Conservation (phyloP, 2,329 filamentous ascomycete genomes). For the Tolypocladium ophioglossoides region DNA sequence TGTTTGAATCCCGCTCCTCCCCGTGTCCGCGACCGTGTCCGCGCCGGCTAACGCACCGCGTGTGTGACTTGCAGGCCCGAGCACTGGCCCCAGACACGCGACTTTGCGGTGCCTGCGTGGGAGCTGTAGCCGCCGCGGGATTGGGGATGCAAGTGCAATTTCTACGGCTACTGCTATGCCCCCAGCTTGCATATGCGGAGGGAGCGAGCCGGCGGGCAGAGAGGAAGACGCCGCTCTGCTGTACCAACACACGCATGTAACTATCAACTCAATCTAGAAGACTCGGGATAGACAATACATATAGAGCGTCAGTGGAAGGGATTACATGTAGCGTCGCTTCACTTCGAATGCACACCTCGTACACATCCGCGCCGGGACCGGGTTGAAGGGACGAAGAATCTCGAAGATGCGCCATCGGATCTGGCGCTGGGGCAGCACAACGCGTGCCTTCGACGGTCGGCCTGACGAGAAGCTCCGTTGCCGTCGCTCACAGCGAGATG, state of each 20-base stretch:
- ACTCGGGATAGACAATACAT: neutral
- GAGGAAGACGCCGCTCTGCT: neutral
- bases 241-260: neutral
- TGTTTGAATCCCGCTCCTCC: conserved; percentile 5
- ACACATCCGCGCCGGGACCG: neutral
- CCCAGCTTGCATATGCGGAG: neutral
- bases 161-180: neutral
- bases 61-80: conserved; percentile 17
- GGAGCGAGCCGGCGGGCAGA: neutral
- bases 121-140: conserved; percentile 17
- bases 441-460: conserved; percentile 3
- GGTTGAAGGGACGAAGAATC: neutral
- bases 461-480: conserved; percentile 3
- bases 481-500: neutral
- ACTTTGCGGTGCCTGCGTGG: conserved; percentile 32
- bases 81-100: conserved; percentile 27
- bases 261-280: neutral
- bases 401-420: neutral
- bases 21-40: neutral
- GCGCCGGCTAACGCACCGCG: conserved; percentile 5
- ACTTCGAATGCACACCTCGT: neutral
- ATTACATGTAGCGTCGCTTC: neutral
- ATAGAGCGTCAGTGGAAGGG: neutral
- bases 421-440: neutral
- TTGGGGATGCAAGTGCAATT: neutral